These are phyloP conservation scores for Hysterium pulicare DNA, from an alignment of 2,329 filamentous ascomycete genomes.

Conservation along the genomic window DNA sequence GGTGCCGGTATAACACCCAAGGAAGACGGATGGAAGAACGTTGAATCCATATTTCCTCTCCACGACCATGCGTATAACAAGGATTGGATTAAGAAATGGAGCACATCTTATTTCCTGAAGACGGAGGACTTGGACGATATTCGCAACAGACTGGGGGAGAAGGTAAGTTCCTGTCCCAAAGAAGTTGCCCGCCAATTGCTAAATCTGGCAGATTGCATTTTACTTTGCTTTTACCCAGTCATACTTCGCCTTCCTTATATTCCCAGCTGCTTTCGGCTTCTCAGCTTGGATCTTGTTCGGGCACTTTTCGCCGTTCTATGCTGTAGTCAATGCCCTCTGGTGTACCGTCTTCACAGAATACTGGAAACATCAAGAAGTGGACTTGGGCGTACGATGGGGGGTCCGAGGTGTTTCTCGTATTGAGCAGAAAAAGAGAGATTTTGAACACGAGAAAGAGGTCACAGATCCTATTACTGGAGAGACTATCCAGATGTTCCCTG, in stretches of 20 bases:
- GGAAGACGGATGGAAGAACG: constrained; percentile 49
- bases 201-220: constrained; percentile 65
- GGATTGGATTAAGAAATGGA: constrained; percentile 53
- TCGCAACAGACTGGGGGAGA: constrained; percentile 49
- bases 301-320: constrained; percentile 78
- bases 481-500: constrained; percentile 70
- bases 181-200: constrained; percentile 7
- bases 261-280: constrained; percentile 75
- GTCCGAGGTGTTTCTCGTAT: constrained; percentile 81
- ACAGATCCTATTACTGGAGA: constrained; percentile 82
- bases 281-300: constrained; percentile 78
- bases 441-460: constrained; percentile 72
- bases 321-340: constrained; percentile 77
- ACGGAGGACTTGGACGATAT: constrained; percentile 51
- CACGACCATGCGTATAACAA: constrained; percentile 53
- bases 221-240: constrained; percentile 94
- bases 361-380: constrained; percentile 90
- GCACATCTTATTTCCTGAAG: constrained; percentile 44
- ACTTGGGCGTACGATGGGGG: constrained; percentile 83
- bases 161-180: constrained; percentile 25
- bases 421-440: constrained; percentile 73
- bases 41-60: constrained; percentile 49
- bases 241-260: constrained; percentile 82
- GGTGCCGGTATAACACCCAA: constrained; percentile 51
- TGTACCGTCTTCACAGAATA: constrained; percentile 87